phyloP scores from a whole-genome alignment of 345 rosid species.

The Pseudoturritis turrita region DNA sequence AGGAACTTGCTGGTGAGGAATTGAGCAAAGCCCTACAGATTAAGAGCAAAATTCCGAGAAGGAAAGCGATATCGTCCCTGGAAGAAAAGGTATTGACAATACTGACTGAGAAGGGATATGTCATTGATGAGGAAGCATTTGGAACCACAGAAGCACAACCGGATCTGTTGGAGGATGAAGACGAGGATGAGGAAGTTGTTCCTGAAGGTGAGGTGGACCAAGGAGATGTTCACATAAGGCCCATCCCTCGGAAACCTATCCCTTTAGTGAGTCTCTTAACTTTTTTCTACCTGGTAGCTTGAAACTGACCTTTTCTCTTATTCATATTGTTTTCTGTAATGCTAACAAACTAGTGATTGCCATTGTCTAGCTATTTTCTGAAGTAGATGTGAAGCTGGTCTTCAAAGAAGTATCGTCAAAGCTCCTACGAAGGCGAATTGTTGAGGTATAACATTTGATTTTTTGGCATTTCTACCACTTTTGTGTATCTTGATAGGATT shows the following conservation, averaged over 20 bases:
- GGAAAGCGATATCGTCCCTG: conserved; percentile 76
- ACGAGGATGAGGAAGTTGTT: conserved; percentile 95
- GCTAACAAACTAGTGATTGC: conserved; percentile 23
- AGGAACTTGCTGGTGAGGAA: conserved; percentile 92
- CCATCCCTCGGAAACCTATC: conserved; percentile 55
- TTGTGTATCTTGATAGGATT: background rate
- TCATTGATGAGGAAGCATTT: conserved; percentile 47
- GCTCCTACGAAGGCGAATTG: conserved; percentile 80
- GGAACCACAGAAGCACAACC: conserved; percentile 56
- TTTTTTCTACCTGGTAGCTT: conserved; percentile 16
- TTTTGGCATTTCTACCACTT: background rate
- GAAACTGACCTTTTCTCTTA: background rate
- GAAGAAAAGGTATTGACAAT: conserved; percentile 75
- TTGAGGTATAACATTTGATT: conserved; percentile 61
- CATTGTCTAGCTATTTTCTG: conserved; percentile 57
- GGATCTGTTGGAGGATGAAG: conserved; percentile 82
- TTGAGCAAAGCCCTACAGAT: conserved; percentile 71
- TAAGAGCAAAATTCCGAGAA: conserved; percentile 74
- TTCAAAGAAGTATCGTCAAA: conserved; percentile 92
- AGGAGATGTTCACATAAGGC: conserved; percentile 97
- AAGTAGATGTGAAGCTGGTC: conserved; percentile 98
- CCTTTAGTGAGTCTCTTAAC: conserved; percentile 56
- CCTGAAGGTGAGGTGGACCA: conserved; percentile 99
- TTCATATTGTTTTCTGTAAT: background rate
- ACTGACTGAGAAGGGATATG: conserved; percentile 88